A percentile compares a stretch with the other conserved stretches of the same genome.
Conservation (phyloP, 1,284 basidiomycete genomes). For the Butyriboletus appendiculatus region DNA sequence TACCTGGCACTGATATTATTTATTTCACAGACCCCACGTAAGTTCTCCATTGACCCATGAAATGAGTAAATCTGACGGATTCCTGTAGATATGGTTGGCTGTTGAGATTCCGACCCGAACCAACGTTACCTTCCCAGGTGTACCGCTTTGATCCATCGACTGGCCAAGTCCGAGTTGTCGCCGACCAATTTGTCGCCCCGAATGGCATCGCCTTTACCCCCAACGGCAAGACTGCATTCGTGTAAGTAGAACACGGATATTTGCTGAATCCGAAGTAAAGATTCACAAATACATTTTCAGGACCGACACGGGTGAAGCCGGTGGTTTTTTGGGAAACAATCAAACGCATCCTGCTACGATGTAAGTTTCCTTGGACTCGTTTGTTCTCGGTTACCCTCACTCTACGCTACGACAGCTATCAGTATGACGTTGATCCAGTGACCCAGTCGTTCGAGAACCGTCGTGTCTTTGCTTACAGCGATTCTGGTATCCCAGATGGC, state of each 20-base stretch:
- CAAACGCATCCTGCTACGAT: conserved; percentile 68
- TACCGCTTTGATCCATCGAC: conserved; percentile 70
- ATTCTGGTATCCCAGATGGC: conserved; percentile 73
- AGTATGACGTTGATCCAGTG: conserved; percentile 64
- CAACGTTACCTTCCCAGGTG: conserved; percentile 69
- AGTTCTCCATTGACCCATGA: conserved; percentile 19
- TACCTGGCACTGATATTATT: conserved; percentile 58
- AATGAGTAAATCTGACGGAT: neutral
- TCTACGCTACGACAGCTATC: conserved; percentile 48
- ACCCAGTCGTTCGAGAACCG: conserved; percentile 61
- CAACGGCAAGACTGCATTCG: conserved; percentile 63
- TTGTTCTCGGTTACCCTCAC: neutral
- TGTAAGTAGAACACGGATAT: conserved; percentile 45
- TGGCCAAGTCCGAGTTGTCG: conserved; percentile 65
- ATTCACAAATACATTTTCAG: conserved; percentile 34
- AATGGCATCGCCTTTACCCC: conserved; percentile 66
- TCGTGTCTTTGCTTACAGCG: conserved; percentile 69
- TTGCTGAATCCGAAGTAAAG: neutral
- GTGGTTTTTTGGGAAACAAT: conserved; percentile 56
- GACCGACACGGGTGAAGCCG: conserved; percentile 51
- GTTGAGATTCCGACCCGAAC: conserved; percentile 63
- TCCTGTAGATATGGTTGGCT: conserved; percentile 58
- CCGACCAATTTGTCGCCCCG: conserved; percentile 62
- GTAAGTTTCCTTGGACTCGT: conserved; percentile 39
- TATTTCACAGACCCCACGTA: conserved; percentile 75